Percentiles rank a stretch among this genome's conserved stretches.
phyloP scores from a whole-genome alignment of 768 basidiomycete species.

The Amanita inopinata region DNA sequence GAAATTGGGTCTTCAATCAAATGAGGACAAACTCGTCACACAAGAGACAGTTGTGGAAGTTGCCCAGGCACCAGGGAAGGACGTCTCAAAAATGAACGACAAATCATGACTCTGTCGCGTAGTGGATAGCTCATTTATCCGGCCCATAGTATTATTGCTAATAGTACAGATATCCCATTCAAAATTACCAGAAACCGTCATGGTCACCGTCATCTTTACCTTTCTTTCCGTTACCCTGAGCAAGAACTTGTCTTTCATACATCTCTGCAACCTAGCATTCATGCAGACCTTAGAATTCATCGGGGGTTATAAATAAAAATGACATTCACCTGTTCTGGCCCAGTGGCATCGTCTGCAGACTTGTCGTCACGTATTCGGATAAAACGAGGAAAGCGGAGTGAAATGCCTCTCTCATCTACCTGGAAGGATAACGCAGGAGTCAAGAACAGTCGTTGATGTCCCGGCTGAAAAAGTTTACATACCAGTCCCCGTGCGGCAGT shows the following conservation, averaged over 20 bases:
- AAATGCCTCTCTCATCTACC: constrained; percentile 88
- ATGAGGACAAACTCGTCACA: constrained; percentile 16
- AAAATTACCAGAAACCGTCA: constrained; percentile 68
- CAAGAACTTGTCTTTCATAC: constrained; percentile 82
- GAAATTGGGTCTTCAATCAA: constrained; percentile 33
- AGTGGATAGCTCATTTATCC: constrained; percentile 12
- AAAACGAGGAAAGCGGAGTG: constrained; percentile 93
- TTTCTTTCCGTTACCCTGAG: constrained; percentile 61
- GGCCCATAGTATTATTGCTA: constrained; percentile 17
- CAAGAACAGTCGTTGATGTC: background rate
- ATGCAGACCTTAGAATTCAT: constrained; percentile 8
- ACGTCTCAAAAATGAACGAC: constrained; percentile 29
- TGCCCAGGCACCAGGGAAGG: constrained; percentile 32
- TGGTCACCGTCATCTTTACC: constrained; percentile 64
- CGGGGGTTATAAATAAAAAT: background rate
- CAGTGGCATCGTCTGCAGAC: constrained; percentile 82
- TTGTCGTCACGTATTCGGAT: constrained; percentile 92
- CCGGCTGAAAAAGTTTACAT: constrained; percentile 22
- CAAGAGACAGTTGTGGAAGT: constrained; percentile 42
- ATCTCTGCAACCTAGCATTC: constrained; percentile 77
- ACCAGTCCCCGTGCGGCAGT: constrained; percentile 91
- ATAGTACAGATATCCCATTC: constrained; percentile 16
- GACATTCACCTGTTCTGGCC: constrained; percentile 72
- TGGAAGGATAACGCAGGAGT: constrained; percentile 19
- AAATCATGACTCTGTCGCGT: constrained; percentile 11